Percentiles rank a stretch among this genome's conserved stretches.
phyloP scores from a whole-genome alignment of 345 rosid species.

The Pistacia atlantica region DNA sequence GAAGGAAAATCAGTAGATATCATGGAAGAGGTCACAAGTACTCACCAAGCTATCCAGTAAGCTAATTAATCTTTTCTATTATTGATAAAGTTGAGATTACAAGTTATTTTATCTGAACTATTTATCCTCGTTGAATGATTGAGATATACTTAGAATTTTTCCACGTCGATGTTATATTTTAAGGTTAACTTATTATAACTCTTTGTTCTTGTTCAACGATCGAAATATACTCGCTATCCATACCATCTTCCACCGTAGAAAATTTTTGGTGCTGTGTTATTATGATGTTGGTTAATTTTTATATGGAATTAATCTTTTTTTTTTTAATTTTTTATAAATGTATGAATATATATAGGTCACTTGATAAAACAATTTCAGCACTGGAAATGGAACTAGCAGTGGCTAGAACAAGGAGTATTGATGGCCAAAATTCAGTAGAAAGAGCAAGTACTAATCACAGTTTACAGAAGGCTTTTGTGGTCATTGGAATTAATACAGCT shows the following conservation, averaged over 20 bases:
- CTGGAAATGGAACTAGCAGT: conserved; percentile 68
- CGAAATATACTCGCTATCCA: too few species aligned
- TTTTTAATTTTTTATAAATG: too few species aligned
- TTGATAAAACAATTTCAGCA: conserved; percentile 67
- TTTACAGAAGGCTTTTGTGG: conserved; percentile 67
- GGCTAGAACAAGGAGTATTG: conserved; percentile 35
- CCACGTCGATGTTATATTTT: too few species aligned
- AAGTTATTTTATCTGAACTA: too few species aligned
- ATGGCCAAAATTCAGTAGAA: conserved; percentile 21
- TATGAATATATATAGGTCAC: conserved; percentile 40
- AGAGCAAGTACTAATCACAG: conserved; percentile 41
- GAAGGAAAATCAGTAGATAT: conserved; percentile 62
- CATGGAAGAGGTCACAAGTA: conserved; percentile 64
- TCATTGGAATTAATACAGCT: conserved; percentile 87
- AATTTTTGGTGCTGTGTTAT: too few species aligned
- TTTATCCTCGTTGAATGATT: too few species aligned
- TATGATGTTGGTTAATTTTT: background rate
- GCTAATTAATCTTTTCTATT: background rate
- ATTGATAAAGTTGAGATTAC: background rate
- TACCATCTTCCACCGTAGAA: too few species aligned
- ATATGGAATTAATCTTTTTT: background rate
- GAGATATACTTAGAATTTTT: too few species aligned
- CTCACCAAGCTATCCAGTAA: conserved; percentile 74
- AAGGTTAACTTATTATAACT: too few species aligned
- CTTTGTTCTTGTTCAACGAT: too few species aligned